Evolutionary conservation across 192 early-diverging fungal genomes (phyloP), one percentile per base, ranked within the genome.

Genomic region (Chytriomyces sp.): DNA sequence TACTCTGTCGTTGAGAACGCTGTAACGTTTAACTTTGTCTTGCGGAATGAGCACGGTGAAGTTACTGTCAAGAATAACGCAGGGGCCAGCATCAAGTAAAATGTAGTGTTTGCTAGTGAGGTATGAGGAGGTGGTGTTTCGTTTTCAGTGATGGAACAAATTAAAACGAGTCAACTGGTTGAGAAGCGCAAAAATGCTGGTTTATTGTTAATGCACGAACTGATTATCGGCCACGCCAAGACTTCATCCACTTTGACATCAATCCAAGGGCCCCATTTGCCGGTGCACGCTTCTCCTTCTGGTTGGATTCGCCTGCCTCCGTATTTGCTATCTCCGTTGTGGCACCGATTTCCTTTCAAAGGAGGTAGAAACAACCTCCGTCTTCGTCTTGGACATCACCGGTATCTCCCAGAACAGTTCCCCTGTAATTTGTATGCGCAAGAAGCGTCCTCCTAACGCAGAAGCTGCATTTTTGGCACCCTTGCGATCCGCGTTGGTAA

Each of bases 31-130:
- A 58, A 63, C 59, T 30, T 25, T 30, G 61, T 72, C n/a, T 41
- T 76, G 59, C 5, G 69, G 28, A 53, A 12, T 36, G 33, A 33
- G 1, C 31, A 39, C 0, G 75, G 75, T 2, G 68, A 72, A 17
- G 41, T 76, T 5, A 63, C 52, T 26, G 68, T 72, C 38, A 54
- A 62, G 39, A 57, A 59, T 12, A 53, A 72, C 36, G 38, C 41
- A 22, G 75, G 69, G 12, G 75, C 70, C 5, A 54, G 31, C 17
- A 76, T 76, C 62, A 71, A 72, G 61, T 76, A 62, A 73, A 32
- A 56, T n/a, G n/a, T n/a, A n/a, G n/a, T n/a, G n/a, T n/a, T n/a
- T n/a, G n/a, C n/a, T n/a, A n/a, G n/a, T n/a, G n/a, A n/a, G n/a
- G n/a, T n/a, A n/a, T n/a, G n/a, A n/a, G n/a, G n/a, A n/a, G n/a